phyloP scores from a whole-genome alignment of 1,284 basidiomycete species.

The Lignosus rhinocerotis region DNA sequence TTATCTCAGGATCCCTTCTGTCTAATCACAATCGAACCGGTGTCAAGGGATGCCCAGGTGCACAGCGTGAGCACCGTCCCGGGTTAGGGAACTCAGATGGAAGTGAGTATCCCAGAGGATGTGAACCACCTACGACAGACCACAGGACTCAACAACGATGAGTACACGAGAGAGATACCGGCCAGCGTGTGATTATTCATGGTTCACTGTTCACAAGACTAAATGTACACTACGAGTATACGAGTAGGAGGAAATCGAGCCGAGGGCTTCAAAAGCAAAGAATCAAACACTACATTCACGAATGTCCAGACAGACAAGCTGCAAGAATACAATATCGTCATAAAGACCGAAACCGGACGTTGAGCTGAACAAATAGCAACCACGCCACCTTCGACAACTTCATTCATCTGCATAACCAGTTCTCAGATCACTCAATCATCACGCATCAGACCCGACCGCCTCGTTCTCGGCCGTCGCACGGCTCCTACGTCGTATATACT shows the following conservation, averaged over 20 bases:
- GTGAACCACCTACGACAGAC: background rate
- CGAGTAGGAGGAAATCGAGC: background rate
- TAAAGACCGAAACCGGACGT: constrained; percentile 5
- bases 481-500: constrained; percentile 46
- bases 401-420: background rate
- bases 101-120: too few relatives aligned
- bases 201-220: background rate
- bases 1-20: too few relatives aligned
- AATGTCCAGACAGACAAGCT: constrained; percentile 6
- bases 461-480: constrained; percentile 22
- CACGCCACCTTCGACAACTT: too few relatives aligned
- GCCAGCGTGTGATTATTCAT: background rate
- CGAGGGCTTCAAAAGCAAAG: background rate
- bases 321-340: constrained; percentile 18
- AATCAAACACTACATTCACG: constrained; percentile 4
- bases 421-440: background rate
- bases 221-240: constrained; percentile 4
- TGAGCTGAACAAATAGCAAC: too few relatives aligned
- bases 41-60: too few relatives aligned
- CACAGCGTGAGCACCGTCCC: too few relatives aligned
- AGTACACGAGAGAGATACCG: background rate
- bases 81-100: too few relatives aligned
- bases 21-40: too few relatives aligned
- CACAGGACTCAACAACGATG: background rate
- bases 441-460: background rate